Evolutionary conservation across 2,329 filamentous ascomycete genomes (phyloP), one percentile per base, ranked within the genome.

Genomic region (Trichoderma semiorbis): DNA sequence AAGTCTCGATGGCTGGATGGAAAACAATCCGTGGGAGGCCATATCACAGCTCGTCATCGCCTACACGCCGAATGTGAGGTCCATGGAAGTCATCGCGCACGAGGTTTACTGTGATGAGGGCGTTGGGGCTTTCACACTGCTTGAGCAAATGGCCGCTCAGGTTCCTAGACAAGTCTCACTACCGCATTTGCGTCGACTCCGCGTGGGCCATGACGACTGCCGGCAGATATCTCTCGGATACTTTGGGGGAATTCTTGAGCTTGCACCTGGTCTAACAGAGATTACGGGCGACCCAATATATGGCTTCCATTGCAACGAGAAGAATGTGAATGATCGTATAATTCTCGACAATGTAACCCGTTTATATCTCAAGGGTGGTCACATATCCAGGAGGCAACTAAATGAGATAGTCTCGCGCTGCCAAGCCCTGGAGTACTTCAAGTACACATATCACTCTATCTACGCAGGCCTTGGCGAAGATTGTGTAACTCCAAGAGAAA

Each of bases 181-280:
- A 4, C 47, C 30, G 3, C 63, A 36, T 7, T 30, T 66, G 18
- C 47, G 32, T 12, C 28, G 24, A 24, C 63, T 66, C 30, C 12
- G 10, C 16, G n/a, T 66, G 7, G 63, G 63, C n/a, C 63, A 66
- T 26, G 21, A 36, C 16, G 30, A 55, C 21, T 10, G 12, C 43
- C 47, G 63, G 47, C 53, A 47, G 24, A 55, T 55, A 28, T 66
- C 43, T n/a, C 30, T 66, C 5, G 43, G 47, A 66, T 66, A 66
- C 63, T 66, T 66, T 66, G 63, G 63, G 11, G 63, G 63, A 1
- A 55, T 66, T 36, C 50, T 66, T 47, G 28, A 66, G 30, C 47
- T 66, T 66, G 63, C 63, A 14, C 47, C 63, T 3, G 7, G 16
- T 8, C 18, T 66, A 16, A 21, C 5, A 5, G 47, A 53, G n/a